phyloP scores from a whole-genome alignment of 2,329 filamentous ascomycete genomes.

The Ophiocordyceps camponoti-floridani region DNA sequence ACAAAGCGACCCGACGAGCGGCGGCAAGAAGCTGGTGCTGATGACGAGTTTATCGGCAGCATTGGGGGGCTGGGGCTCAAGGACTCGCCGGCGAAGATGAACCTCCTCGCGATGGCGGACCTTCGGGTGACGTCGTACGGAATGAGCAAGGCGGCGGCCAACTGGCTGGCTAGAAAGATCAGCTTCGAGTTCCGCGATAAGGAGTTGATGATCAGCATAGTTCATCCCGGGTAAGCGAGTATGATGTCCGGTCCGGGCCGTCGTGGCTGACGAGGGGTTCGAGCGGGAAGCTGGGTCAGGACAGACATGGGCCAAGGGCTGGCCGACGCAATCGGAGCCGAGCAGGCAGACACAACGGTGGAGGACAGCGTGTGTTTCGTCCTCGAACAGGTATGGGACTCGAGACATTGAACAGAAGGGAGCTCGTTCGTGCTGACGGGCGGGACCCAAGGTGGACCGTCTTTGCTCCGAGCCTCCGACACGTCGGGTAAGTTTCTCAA shows the following conservation, averaged over 20 bases:
- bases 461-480: neutral
- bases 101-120: slow-evolving; percentile 3
- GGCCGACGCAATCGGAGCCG: slow-evolving; percentile 2
- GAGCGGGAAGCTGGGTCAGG: slow-evolving; percentile 3
- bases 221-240: slow-evolving; percentile 12
- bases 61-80: slow-evolving; percentile 3
- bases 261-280: neutral
- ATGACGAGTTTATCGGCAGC: slow-evolving; percentile 4
- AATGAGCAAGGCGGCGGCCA: slow-evolving; percentile 19
- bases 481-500: slow-evolving; percentile 5
- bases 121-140: slow-evolving; percentile 22
- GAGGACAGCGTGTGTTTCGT: slow-evolving; percentile 2
- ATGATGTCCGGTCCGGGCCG: neutral
- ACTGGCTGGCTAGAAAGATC: slow-evolving; percentile 14
- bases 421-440: neutral
- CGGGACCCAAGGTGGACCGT: slow-evolving; percentile 2
- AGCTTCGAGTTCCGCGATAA: slow-evolving; percentile 12
- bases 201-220: slow-evolving; percentile 13
- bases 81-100: no score
- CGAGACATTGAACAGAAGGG: neutral
- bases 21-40: slow-evolving; percentile 4
- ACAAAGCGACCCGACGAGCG: neutral
- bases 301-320: slow-evolving; percentile 4
- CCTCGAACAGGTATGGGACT: slow-evolving; percentile 3
- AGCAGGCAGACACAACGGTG: slow-evolving; percentile 3